Conservation (phyloP, 805 yeast genomes). For the Wickerhamomyces chaumierensis region DNA sequence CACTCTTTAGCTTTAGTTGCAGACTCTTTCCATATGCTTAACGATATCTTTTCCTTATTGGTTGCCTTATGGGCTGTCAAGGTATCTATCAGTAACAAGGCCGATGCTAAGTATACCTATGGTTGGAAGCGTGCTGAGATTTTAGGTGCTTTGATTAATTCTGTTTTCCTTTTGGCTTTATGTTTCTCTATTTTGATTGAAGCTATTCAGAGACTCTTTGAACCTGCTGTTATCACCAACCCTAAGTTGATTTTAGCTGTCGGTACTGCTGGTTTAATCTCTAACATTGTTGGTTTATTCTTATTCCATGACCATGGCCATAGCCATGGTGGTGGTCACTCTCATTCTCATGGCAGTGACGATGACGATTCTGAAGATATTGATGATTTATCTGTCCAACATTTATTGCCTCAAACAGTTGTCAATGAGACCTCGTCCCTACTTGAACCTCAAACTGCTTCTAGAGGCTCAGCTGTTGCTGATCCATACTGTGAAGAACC, state of each 20-base stretch:
- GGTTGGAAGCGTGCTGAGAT: constrained; percentile 99
- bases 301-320: constrained; percentile 85
- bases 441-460: constrained; percentile 1
- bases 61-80: constrained; percentile 96
- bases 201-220: constrained; percentile 80
- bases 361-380: constrained; percentile 6
- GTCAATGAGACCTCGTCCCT: constrained; percentile 23
- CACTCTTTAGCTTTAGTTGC: constrained; percentile 93
- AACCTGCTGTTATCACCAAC: constrained; percentile 67
- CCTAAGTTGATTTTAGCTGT: constrained; percentile 78
- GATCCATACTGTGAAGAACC: constrained; percentile 11
- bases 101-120: constrained; percentile 84
- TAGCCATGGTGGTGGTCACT: constrained; percentile 26
- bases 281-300: constrained; percentile 74
- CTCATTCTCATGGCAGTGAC: constrained; percentile 24
- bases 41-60: constrained; percentile 79
- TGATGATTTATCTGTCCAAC: constrained; percentile 17
- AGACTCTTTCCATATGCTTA: constrained; percentile 95
- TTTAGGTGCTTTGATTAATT: constrained; percentile 87
- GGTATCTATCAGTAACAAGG: constrained; percentile 70
- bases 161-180: constrained; percentile 83
- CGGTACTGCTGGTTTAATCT: constrained; percentile 71
- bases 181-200: constrained; percentile 89
- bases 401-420: constrained; percentile 34
- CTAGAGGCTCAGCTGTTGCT: too few relatives aligned